These are phyloP conservation scores for Lasiosphaeriaceae sp. DNA, from an alignment of 495 filamentous ascomycete genomes.

Conservation along the genomic window DNA sequence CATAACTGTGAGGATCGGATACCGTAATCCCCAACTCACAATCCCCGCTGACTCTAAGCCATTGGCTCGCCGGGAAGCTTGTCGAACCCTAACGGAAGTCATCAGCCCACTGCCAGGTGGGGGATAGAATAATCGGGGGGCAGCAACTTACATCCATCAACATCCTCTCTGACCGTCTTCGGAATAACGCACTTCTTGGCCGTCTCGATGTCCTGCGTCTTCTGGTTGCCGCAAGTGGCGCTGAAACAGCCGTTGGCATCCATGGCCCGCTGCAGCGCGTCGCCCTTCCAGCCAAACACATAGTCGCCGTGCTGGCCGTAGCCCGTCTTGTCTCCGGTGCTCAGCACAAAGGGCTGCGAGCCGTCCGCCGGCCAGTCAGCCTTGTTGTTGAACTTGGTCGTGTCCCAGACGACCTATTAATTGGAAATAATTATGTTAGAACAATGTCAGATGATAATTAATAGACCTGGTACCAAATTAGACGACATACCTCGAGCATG, in stretches of 20 bases:
- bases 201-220: constrained; percentile 12
- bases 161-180: constrained; percentile 10
- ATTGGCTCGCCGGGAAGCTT: constrained; percentile 3
- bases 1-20: too few species aligned
- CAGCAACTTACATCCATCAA: constrained; percentile 13
- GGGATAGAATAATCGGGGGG: not conserved
- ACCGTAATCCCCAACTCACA: too few species aligned
- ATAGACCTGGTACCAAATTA: not conserved
- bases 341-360: constrained; percentile 11
- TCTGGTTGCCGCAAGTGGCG: constrained; percentile 15
- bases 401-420: constrained; percentile 16
- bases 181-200: constrained; percentile 12
- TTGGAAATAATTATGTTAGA: not conserved
- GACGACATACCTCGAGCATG: constrained; percentile 13
- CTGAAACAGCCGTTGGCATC: constrained; percentile 15
- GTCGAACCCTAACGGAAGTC: not conserved
- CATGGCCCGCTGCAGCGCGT: constrained; percentile 15
- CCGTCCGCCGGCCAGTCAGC: constrained; percentile 14
- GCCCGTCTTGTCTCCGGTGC: constrained; percentile 10
- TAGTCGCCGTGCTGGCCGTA: constrained; percentile 18
- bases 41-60: not conserved
- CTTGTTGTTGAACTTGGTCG: constrained; percentile 16
- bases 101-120: too few species aligned
- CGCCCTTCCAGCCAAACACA: constrained; percentile 17
- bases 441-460: not conserved